These are phyloP conservation scores for Casaregolazyma lundiana DNA, from an alignment of 1,139 yeast species.

Conservation along the genomic window DNA sequence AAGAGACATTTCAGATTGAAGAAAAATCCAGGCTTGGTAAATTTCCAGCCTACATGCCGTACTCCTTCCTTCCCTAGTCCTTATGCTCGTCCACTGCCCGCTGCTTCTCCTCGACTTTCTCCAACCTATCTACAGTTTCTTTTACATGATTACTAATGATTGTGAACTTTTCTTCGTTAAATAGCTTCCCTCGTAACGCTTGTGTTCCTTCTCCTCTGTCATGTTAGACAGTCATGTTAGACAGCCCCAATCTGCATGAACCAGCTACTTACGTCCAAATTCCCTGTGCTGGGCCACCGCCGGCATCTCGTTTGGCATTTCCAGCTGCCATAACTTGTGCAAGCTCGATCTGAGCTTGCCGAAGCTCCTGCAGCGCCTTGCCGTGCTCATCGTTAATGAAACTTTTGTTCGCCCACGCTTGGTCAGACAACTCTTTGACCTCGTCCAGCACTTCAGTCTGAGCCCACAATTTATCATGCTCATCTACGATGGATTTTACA, in stretches of 20 bases:
- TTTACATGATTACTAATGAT: constrained; percentile 38
- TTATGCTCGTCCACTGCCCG: constrained; percentile 32
- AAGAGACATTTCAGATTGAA: too few species aligned
- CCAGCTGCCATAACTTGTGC: constrained; percentile 49
- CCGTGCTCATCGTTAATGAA: constrained; percentile 63
- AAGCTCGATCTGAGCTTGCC: constrained; percentile 57
- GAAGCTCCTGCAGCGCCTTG: constrained; percentile 50
- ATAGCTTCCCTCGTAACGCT: constrained; percentile 35
- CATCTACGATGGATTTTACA: constrained; percentile 32
- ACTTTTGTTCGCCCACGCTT: constrained; percentile 48
- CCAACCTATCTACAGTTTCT: constrained; percentile 39
- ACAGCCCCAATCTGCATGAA: background rate
- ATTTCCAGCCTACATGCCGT: background rate
- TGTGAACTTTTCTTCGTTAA: constrained; percentile 42
- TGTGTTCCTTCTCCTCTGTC: constrained; percentile 28
- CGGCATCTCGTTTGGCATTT: constrained; percentile 25
- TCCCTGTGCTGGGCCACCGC: constrained; percentile 15
- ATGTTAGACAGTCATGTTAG: background rate
- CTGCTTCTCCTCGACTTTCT: constrained; percentile 40
- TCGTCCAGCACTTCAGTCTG: constrained; percentile 85
- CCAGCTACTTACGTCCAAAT: constrained; percentile 29
- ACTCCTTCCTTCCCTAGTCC: constrained; percentile 15
- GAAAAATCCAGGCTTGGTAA: too few species aligned
- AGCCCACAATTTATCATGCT: constrained; percentile 77
- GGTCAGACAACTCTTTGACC: constrained; percentile 60